Evolutionary conservation across 2,329 filamentous ascomycete species (phyloP).

Genomic region (Fusarium dlaminii): DNA sequence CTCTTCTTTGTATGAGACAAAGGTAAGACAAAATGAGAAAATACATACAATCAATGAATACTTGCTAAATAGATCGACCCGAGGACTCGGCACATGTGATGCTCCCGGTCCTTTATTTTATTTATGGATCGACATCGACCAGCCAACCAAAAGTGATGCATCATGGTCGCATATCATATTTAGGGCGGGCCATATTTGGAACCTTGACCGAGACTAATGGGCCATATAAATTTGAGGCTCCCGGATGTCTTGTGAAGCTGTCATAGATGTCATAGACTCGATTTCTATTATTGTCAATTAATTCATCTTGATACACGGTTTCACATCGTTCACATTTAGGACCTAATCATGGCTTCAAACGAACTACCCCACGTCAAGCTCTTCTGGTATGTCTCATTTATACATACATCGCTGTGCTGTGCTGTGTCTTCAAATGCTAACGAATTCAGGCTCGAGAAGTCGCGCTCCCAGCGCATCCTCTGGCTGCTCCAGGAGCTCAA

Average conservation of each 20-base stretch:
- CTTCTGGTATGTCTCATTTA: conserved; percentile 62
- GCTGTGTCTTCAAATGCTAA: neutral
- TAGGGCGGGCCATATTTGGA: conserved; percentile 23
- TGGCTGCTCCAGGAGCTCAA: conserved; percentile 89
- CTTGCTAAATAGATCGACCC: conserved; percentile 1
- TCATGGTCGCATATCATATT: conserved; percentile 17
- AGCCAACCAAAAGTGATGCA: conserved; percentile 2
- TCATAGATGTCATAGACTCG: neutral
- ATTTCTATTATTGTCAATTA: neutral
- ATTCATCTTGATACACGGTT: neutral
- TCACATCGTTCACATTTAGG: neutral
- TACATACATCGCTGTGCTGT: neutral
- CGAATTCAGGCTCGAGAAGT: conserved; percentile 78
- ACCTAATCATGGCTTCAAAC: conserved; percentile 40
- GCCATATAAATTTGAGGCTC: conserved; percentile 8
- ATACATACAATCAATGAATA: neutral
- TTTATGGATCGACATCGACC: conserved; percentile 13
- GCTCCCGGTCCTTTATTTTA: neutral
- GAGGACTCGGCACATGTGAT: conserved; percentile 31
- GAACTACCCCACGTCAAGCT: conserved; percentile 66
- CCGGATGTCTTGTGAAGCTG: neutral
- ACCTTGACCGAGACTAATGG: conserved; percentile 17
- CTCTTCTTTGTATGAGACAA: conserved; percentile 20
- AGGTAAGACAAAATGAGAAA: conserved; percentile 1
- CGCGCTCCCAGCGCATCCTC: conserved; percentile 82